Evolutionary conservation across 768 basidiomycete genomes (phyloP), one percentile per base, ranked within the genome.

Genomic region (Trametes sanguinea): DNA sequence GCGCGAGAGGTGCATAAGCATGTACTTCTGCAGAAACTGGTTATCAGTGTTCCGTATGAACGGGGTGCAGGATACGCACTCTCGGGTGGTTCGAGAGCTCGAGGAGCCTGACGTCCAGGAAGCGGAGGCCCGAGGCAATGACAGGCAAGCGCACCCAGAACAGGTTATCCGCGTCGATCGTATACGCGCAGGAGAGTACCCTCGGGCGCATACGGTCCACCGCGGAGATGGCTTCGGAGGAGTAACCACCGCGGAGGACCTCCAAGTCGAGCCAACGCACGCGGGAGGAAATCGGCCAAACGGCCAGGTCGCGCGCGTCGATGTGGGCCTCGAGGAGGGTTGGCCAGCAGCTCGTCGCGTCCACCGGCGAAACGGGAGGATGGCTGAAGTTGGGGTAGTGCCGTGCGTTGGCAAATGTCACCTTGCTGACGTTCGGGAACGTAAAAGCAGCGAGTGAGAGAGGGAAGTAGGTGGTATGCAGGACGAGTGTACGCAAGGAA

Each of bases 191-290:
- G 43, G 52, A 47, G 32, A 63, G 52, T 1, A 63, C 53, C 14
- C 47, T 46, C n/a, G 57, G 62, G 7, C 30, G 10, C n/a, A 35
- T 63, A 33, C 47, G 52, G 7, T 16, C 22, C 13, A 63, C 52
- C 6, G 57, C 52, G 11, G 46, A 4, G 22, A 59, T 30, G 3
- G 62, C 62, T 33, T 54, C 40, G 17, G 4, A 16, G 39, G 60
- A 54, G 46, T 61, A 33, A 29, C 51, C 51, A 3, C 32, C 39
- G 13, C 40, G 52, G n/a, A 59, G 42, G 13, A 59, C 27, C 14
- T 44, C 53, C 32, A 63, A 48, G 47, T 63, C 62, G n/a, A 63
- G 51, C 50, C 56, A 51, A 16, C 57, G 45, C 37, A 63, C 62
- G 27, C 46, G 44, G 47, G 39, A 51, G 22, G 52, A 16, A 39